phyloP scores from a whole-genome alignment of 2,329 filamentous ascomycete genomes.

The Aspergillus costaricaensis region DNA sequence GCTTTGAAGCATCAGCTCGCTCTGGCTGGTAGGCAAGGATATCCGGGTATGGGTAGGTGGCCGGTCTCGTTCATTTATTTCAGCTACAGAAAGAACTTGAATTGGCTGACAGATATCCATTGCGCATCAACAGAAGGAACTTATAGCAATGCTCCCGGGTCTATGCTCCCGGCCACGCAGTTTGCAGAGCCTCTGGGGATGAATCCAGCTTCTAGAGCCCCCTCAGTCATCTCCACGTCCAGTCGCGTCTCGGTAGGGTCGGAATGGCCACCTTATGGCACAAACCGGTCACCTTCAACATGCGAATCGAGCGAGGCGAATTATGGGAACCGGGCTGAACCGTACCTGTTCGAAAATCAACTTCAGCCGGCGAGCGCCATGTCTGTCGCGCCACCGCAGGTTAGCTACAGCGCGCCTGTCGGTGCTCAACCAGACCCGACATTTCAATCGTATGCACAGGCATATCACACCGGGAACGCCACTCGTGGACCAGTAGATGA shows the following conservation, averaged over 20 bases:
- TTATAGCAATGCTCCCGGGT: conserved; percentile 19
- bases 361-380: conserved; percentile 20
- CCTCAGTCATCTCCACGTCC: conserved; percentile 27
- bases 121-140: conserved; percentile 20
- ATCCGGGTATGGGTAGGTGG: conserved; percentile 22
- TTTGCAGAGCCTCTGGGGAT: conserved; percentile 24
- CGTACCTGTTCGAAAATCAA: conserved; percentile 22
- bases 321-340: conserved; percentile 28
- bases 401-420: conserved; percentile 22
- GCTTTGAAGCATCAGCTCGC: conserved; percentile 53
- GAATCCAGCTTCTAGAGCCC: conserved; percentile 24
- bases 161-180: conserved; percentile 28
- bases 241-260: conserved; percentile 29
- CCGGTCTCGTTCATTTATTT: background rate
- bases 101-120: conserved; percentile 16
- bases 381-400: conserved; percentile 21
- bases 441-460: conserved; percentile 24
- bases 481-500: conserved; percentile 19
- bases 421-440: conserved; percentile 20
- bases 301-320: conserved; percentile 32
- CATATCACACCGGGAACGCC: conserved; percentile 18
- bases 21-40: conserved; percentile 26
- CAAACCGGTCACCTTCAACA: conserved; percentile 30
- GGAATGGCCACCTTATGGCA: conserved; percentile 32
- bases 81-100: background rate